Percentiles rank a stretch among this genome's conserved stretches.
Evolutionary conservation across 2,329 filamentous ascomycete species (phyloP).

Genomic region (Phyllosticta citribraziliensis): DNA sequence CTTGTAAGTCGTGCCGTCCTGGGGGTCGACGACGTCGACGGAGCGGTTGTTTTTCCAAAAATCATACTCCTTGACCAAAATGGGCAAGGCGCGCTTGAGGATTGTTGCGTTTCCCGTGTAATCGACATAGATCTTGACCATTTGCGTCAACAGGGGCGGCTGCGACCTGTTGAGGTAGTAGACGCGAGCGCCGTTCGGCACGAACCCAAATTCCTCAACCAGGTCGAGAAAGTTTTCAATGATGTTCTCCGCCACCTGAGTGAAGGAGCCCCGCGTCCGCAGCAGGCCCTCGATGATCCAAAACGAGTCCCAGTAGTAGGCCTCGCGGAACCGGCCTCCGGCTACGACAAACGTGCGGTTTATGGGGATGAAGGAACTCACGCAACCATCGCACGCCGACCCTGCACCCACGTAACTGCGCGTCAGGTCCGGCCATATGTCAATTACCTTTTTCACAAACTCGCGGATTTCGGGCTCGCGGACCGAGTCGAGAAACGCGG

Average conservation of each 20-base stretch:
- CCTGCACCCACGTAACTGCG: constrained; percentile 43
- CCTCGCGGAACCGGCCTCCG: constrained; percentile 60
- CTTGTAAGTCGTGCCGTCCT: constrained; percentile 39
- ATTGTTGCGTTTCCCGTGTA: constrained; percentile 55
- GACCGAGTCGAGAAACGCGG: constrained; percentile 47
- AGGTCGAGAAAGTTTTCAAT: constrained; percentile 63
- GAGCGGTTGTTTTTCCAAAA: constrained; percentile 56
- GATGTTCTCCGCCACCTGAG: constrained; percentile 53
- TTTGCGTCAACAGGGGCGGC: constrained; percentile 55
- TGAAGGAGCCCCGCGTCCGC: constrained; percentile 54
- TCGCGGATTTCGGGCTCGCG: constrained; percentile 49
- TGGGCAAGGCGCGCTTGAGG: constrained; percentile 49
- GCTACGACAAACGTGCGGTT: constrained; percentile 62
- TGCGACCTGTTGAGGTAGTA: constrained; percentile 63
- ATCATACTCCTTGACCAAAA: constrained; percentile 53
- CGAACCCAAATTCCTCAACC: constrained; percentile 54
- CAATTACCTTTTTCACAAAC: constrained; percentile 54
- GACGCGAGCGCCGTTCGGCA: constrained; percentile 57
- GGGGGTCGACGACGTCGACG: constrained; percentile 41
- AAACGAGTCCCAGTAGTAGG: constrained; percentile 64
- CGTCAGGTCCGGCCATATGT: constrained; percentile 60
- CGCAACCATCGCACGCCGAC: constrained; percentile 48
- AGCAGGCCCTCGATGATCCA: constrained; percentile 59
- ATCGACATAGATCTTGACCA: constrained; percentile 55
- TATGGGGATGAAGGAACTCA: constrained; percentile 55